phyloP scores from a whole-genome alignment of 495 filamentous ascomycete species.

The Astrothelium macrocarpum region DNA sequence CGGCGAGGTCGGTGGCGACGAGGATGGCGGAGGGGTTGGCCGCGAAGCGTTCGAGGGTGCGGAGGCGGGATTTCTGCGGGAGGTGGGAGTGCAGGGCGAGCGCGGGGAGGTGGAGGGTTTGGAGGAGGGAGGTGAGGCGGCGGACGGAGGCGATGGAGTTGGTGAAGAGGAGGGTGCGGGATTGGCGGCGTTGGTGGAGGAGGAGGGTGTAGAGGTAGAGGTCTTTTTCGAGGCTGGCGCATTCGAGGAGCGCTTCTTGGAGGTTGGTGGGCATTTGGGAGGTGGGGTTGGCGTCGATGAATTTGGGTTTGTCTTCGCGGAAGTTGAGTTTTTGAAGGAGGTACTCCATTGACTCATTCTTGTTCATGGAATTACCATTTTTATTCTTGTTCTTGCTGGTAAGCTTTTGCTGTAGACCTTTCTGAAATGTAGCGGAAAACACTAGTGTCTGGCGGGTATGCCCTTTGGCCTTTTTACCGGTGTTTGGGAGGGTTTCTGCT shows the following conservation, averaged over 20 bases:
- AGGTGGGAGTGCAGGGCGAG: constrained; percentile 83
- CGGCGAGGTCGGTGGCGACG: constrained; percentile 90
- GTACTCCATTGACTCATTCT: constrained; percentile 82
- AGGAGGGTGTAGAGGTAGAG: constrained; percentile 86
- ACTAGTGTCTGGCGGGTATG: constrained; percentile 72
- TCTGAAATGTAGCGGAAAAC: constrained; percentile 94
- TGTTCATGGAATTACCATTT: constrained; percentile 53
- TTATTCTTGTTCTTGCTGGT: constrained; percentile 57
- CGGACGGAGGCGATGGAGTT: constrained; percentile 93
- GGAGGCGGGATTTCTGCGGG: constrained; percentile 91
- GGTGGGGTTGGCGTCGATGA: constrained; percentile 80
- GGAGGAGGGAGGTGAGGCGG: constrained; percentile 73
- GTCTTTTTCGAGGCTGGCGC: constrained; percentile 87
- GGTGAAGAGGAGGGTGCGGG: constrained; percentile 68
- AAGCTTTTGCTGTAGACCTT: constrained; percentile 79
- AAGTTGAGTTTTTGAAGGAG: constrained; percentile 86
- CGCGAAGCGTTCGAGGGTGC: constrained; percentile 79
- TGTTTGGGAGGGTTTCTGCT: constrained; percentile 15
- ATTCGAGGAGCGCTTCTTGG: constrained; percentile 86
- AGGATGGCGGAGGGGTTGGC: constrained; percentile 55
- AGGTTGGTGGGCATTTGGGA: constrained; percentile 78
- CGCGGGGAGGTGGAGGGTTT: constrained; percentile 69
- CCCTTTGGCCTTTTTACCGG: background rate
- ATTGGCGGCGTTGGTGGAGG: constrained; percentile 29
- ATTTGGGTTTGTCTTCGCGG: constrained; percentile 66